Base-by-base conservation (phyloP, 352 stramenopile species). In the Albugo laibachii region DNA sequence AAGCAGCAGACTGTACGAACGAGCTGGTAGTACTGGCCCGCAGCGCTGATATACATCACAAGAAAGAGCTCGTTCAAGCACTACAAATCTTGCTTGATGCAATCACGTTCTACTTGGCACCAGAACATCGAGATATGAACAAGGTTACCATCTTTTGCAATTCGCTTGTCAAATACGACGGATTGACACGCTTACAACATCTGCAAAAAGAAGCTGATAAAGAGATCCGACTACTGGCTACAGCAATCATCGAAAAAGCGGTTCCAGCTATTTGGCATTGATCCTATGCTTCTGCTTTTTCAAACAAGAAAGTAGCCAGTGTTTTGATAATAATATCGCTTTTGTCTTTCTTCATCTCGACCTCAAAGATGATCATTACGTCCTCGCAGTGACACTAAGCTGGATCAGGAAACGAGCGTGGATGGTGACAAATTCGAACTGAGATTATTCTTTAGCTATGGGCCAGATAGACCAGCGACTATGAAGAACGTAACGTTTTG, bases 121-220 rank as follows among this genome's bases (percentile, higher is more conserved):
- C 65, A 24, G 66, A 80, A 36, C 66, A 78, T 41, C 73, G 73
- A 19, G 70, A 86, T 52, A 65, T 86, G 59, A 80, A 71, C 59
- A 83, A 83, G 36, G 68, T 86, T 47, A 82, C 68, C 18, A 69
- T 86, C 13, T 82, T 86, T 47, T 86, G 73, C 70, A 86, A 86
- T 54, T 78, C 73, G 36, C 58, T 86, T 45, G 50, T 86, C 53
- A 61, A 77, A 45, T 58, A 83, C 58, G 73, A 86, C 43, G 69
- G 70, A 0, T 58, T 86, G 34, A 82, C 82, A 44, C 58, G 67
- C 40, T 52, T 86, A 16, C 73, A 67, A 20, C 56, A 63, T 2
- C 66, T 86, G n/a, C 63, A 82, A 38, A 53, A 54, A 13, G 65
- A 63, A 0, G 21, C 56, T 11, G 73, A 83, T 47, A 52, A 58